phyloP scores from a whole-genome alignment of 2,329 filamentous ascomycete species.

The Talaromyces sp. region DNA sequence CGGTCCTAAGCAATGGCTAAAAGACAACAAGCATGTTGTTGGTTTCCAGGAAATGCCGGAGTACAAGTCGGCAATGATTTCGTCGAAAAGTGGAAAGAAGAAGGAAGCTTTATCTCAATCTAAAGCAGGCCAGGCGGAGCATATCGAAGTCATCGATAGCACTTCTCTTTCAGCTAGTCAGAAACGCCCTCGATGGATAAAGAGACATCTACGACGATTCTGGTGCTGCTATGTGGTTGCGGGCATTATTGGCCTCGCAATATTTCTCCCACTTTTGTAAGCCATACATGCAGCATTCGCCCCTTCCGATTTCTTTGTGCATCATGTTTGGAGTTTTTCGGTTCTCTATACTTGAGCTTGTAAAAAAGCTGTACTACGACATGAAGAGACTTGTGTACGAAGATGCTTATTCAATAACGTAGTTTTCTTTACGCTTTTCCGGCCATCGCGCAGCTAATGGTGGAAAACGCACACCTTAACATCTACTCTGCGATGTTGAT shows the following conservation, averaged over 20 bases:
- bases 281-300: background rate
- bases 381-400: background rate
- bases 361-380: background rate
- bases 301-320: background rate
- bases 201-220: background rate
- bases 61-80: background rate
- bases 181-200: background rate
- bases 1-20: background rate
- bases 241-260: background rate
- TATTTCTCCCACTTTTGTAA: background rate
- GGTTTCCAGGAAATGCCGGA: background rate
- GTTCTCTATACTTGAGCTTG: background rate
- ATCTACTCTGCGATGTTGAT: background rate
- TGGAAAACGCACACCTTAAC: background rate
- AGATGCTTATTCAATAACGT: background rate
- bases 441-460: background rate
- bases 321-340: background rate
- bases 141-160: background rate
- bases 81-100: background rate
- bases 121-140: background rate
- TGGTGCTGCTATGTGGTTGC: background rate
- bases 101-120: background rate
- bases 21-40: background rate
- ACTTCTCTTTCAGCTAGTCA: background rate
- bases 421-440: background rate